Evolutionary conservation across 2,329 filamentous ascomycete genomes (phyloP), one percentile per base, ranked within the genome.

Genomic region (Fusarium udum): DNA sequence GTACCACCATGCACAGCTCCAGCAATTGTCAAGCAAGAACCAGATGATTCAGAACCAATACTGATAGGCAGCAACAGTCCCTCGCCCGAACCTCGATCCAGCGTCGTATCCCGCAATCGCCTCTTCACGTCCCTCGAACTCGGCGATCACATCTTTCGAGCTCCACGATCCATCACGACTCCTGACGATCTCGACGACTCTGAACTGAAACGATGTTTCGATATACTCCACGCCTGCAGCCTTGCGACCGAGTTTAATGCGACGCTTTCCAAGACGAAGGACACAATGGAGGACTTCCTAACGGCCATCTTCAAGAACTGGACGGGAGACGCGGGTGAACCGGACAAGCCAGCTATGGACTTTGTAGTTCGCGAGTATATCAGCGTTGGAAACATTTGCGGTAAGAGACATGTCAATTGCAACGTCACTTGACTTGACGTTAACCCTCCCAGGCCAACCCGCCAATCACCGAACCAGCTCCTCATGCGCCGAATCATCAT

Each of bases 201-300:
- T 1, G 74, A 82, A 48, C 60, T 82, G 26, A 74, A 75, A n/a
- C 71, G 72, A 43, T 80, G 77, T 42, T 82, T 81, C 26, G 78
- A 81, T 34, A 79, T 82, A 26, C 71, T 82, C 7, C 79, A 81
- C 32, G 80, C 79, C 0, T 82, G 80, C 16, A 77, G 79, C 0
- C 32, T 55, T 0, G 79, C 80, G 9, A 81, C 79, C 3, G 74
- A 80, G 7, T 42, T 56, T 1, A 60, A 59, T 7, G 73, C 78
- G 6, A 77, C 71, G 2, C 56, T 79, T 24, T 45, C 60, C 1
- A 73, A 73, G 34, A 81, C 80, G 0, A 70, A 74, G 16, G 71
- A 75, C 24, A 82, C 79, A 12, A 79, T 82, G 59, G 80, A 82
- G 28, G 75, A 77, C 2, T 82, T 81, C 36, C 59, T 82, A 36